Percentiles rank a stretch among this genome's conserved stretches.
Conservation (phyloP, 345 rosid genomes). For the Carallia pectinifolia region DNA sequence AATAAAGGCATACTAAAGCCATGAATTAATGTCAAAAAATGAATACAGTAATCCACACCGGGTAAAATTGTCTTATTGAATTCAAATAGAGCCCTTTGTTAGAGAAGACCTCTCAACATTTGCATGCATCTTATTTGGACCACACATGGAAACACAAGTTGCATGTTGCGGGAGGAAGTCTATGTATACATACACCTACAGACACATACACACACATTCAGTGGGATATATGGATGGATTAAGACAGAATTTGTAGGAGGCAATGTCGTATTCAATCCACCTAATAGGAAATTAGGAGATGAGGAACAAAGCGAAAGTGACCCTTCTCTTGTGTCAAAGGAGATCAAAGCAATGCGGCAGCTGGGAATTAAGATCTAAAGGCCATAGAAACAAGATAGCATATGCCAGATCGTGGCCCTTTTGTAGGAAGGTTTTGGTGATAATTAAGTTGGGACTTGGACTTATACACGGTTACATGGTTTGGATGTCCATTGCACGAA, state of each 20-base stretch:
- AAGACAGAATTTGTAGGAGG: conserved; percentile 26
- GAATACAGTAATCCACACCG: background rate
- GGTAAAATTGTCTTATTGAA: conserved; percentile 2
- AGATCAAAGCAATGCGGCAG: conserved; percentile 20
- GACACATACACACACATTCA: conserved; percentile 3
- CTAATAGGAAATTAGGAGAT: background rate
- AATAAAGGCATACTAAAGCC: background rate
- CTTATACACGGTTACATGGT: background rate
- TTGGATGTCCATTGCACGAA: background rate
- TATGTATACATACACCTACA: background rate
- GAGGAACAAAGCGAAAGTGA: conserved; percentile 36
- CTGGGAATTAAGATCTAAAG: background rate
- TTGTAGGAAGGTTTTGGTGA: conserved; percentile 6
- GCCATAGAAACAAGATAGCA: background rate
- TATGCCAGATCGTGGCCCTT: conserved; percentile 25
- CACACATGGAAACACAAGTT: conserved; percentile 26
- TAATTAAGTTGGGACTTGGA: background rate
- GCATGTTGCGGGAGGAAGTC: conserved; percentile 12
- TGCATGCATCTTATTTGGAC: conserved; percentile 20
- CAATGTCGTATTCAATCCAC: background rate
- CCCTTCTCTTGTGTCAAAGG: conserved; percentile 28
- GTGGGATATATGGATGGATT: conserved; percentile 14
- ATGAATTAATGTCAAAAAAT: background rate
- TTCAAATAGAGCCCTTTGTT: background rate
- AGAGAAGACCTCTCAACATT: background rate